Evolutionary conservation across 129 eudicot genomes (phyloP).

Genomic region (Flaveria robusta): DNA sequence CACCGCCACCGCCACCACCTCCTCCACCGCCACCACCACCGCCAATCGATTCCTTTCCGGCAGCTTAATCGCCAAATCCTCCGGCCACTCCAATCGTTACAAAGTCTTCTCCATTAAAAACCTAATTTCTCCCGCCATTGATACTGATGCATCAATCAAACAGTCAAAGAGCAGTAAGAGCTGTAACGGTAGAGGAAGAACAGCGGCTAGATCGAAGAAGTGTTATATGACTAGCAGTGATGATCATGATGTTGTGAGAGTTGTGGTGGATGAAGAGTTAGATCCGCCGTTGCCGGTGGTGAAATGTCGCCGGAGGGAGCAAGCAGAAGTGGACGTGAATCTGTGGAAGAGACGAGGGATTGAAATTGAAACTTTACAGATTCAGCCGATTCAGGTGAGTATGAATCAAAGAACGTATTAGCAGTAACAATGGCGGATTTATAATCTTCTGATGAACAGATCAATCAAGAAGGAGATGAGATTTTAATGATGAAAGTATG

Average conservation of each 20-base stretch:
- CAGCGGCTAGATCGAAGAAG: not conserved
- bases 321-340: slow-evolving; percentile 37
- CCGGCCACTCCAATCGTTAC: slow-evolving; percentile 47
- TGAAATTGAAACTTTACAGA: slow-evolving; percentile 47
- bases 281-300: slow-evolving; percentile 95
- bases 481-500: not conserved
- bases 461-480: not conserved
- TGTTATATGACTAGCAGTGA: slow-evolving; percentile 21
- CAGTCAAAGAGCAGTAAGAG: slow-evolving; percentile 25
- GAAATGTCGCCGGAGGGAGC: slow-evolving; percentile 44
- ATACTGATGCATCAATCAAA: slow-evolving; percentile 12
- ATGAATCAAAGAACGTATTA: slow-evolving; percentile 3
- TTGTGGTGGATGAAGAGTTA: slow-evolving; percentile 42
- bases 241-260: slow-evolving; percentile 31
- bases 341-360: slow-evolving; percentile 59
- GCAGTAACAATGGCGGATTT: not conserved
- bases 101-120: slow-evolving; percentile 51
- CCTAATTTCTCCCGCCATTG: slow-evolving; percentile 35
- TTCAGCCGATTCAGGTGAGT: slow-evolving; percentile 46
- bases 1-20: slow-evolving; percentile 11
- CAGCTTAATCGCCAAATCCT: slow-evolving; percentile 16
- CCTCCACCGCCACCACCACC: slow-evolving; percentile 6
- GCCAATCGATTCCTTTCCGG: slow-evolving; percentile 19
- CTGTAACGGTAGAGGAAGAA: slow-evolving; percentile 29
- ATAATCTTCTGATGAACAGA: slow-evolving; percentile 4